Evolutionary conservation across 805 yeast species (phyloP), one percentile per base, ranked within the genome.

Genomic region (Saccharomyces jurei): DNA sequence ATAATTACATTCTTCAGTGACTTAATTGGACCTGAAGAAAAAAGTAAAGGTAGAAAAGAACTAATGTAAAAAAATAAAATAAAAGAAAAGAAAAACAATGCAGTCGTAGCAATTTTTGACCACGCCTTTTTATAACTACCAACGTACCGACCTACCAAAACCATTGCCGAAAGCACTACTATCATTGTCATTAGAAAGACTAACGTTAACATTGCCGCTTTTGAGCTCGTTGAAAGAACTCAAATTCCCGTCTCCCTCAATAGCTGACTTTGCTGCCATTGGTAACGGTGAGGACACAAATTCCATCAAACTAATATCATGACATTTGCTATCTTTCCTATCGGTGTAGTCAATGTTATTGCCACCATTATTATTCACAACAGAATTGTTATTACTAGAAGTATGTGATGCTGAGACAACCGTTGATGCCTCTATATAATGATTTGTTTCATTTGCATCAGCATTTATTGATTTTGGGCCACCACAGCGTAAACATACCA

Each of bases 401-500:
- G n/a, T 11, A n/a, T 17, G 22, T 4, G 26, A 27, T 32, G 21
- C 36, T 46, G 32, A 17, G 36, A 28, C 50, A 51, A 44, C 27
- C 51, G 50, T 46, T 51, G 36, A 21, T 48, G 25, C 30, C 10
- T 41, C 29, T 22, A 17, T 51, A 36, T 50, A 48, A 41, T 29
- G 31, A 25, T 52, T 54, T 47, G 52, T 55, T 41, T 41, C 52
- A 31, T 62, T 62, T 17, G 53, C 48, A 52, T 57, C 56, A 1
- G 52, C 28, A 10, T 52, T 52, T 10, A 58, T 49, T 11, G 62
- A 60, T 54, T 68, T 81, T 48, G 91, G 84, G 1, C 88, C 86
- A 3, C 96, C 95, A 72, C 97, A 90, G 67, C 92, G 84, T 66
- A 90, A 77, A 68, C 97, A 90, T 55, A 84, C 82, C 54, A 88